Conservation (phyloP, 2,329 filamentous ascomycete species). For the Aulographum hederae region DNA sequence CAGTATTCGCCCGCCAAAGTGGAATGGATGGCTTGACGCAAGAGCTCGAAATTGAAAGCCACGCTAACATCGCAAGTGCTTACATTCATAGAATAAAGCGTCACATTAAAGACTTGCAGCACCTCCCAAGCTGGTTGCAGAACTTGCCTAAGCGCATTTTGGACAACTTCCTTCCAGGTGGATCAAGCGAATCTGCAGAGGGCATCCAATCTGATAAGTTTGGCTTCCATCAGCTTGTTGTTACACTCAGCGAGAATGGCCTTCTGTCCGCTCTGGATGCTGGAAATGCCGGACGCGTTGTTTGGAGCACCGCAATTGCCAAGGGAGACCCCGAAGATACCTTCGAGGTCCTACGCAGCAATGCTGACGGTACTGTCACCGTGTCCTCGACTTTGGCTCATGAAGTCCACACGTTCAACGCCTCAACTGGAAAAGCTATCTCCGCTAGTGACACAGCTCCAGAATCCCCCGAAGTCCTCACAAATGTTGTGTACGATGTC, state of each 20-base stretch:
- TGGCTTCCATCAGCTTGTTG: conserved; percentile 71
- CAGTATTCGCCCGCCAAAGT: conserved; percentile 62
- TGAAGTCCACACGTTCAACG: too few species aligned
- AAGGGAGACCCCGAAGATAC: background rate
- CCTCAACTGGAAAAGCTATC: too few species aligned
- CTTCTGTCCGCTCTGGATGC: conserved; percentile 66
- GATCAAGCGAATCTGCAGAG: conserved; percentile 35
- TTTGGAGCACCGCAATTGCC: conserved; percentile 55
- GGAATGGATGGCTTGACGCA: conserved; percentile 57
- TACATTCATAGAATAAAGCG: conserved; percentile 75
- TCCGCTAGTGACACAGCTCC: too few species aligned
- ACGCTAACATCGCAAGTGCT: conserved; percentile 62
- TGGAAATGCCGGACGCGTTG: conserved; percentile 50
- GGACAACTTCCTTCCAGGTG: conserved; percentile 31
- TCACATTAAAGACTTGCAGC: conserved; percentile 59
- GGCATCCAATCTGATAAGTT: conserved; percentile 54
- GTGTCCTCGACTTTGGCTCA: too few species aligned
- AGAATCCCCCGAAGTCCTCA: too few species aligned
- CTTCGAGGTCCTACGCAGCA: too few species aligned
- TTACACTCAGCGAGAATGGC: conserved; percentile 64
- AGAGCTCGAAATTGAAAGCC: conserved; percentile 70
- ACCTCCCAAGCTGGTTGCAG: conserved; percentile 56
- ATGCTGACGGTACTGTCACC: too few species aligned
- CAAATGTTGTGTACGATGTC: too few species aligned
- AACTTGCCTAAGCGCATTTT: conserved; percentile 51